phyloP scores from a whole-genome alignment of 164 flowering plant species.

The Stephania yunnanensis region DNA sequence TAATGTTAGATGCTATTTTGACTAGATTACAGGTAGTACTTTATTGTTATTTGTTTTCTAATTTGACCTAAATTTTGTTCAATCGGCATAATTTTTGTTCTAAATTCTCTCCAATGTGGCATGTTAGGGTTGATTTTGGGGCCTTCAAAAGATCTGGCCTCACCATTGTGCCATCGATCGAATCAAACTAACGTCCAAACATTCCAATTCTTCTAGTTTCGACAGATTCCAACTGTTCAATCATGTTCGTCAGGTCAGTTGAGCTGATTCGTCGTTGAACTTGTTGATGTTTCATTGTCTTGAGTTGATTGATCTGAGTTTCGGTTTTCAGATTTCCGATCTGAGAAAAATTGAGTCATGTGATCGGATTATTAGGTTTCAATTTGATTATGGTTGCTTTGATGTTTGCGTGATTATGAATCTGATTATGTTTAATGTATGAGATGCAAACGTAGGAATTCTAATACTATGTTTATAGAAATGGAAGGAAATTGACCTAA shows the following conservation, averaged over 20 bases:
- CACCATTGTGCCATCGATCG: neutral
- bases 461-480: neutral
- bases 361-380: neutral
- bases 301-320: neutral
- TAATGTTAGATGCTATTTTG: no score
- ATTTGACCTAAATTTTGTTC: no score
- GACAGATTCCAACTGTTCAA: no score
- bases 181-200: neutral
- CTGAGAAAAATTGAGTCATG: neutral
- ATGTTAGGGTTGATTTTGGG: neutral
- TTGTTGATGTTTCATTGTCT: neutral
- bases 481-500: neutral
- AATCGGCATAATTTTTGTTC: no score
- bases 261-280: neutral
- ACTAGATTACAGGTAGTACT: neutral
- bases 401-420: no score
- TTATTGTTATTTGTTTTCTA: neutral
- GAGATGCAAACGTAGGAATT: neutral
- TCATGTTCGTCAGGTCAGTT: constrained; percentile 12
- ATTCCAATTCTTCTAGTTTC: neutral
- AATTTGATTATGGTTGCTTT: no score
- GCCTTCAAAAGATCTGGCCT: neutral
- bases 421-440: neutral
- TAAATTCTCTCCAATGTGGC: no score
- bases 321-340: neutral